Base-by-base conservation (phyloP, 2,329 filamentous ascomycete species). In the Coniochaeta sp. region DNA sequence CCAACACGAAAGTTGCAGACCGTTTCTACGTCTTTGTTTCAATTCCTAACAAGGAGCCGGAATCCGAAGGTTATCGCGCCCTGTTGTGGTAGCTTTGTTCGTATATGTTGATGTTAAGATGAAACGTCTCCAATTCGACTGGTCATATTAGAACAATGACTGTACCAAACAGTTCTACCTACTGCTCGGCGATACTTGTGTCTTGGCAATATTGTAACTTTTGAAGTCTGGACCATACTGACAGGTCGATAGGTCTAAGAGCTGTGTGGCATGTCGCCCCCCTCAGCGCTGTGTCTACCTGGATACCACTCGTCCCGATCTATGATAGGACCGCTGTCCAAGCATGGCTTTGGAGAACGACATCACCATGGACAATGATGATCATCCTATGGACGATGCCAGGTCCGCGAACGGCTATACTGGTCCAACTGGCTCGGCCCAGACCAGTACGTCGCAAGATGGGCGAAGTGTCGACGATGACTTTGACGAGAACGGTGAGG, bases 371-470 rank as follows among this genome's bases (percentile, higher is more conserved):
- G 78, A 79, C 58, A 69, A 71, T 55, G 76, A 76, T 50, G 77
- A 81, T 56, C 73, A 76, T 62, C 73, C 71, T 43, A 77, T 78
- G 74, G 68, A 71, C 54, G 77, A 79, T 65, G 77, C 69, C 19
- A 67, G 71, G 54, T 70, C 71, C 6, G 67, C 74, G 16, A 77
- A 77, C 59, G 75, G 74, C 36, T 67, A 47, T 12, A 73, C 58
- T 60, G 69, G 19, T n/a, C 11, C 17, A 16, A 34, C n/a, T 17
- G 54, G 8, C 9, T 65, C 6, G 58, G 44, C 64, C 62, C n/a
- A 40, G 34, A 40, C 56, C 12, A 52, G 47, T 22, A 52, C 47
- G 19, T 56, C 63, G 1, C 67, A 67, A 12, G 64, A 59, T 19
- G 38, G 6, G 3, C 58, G 62, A 33, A 66, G 65, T 47, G 64